These are phyloP conservation scores for Diplogelasinospora grovesii DNA, from an alignment of 495 filamentous ascomycete genomes.

Conservation along the genomic window DNA sequence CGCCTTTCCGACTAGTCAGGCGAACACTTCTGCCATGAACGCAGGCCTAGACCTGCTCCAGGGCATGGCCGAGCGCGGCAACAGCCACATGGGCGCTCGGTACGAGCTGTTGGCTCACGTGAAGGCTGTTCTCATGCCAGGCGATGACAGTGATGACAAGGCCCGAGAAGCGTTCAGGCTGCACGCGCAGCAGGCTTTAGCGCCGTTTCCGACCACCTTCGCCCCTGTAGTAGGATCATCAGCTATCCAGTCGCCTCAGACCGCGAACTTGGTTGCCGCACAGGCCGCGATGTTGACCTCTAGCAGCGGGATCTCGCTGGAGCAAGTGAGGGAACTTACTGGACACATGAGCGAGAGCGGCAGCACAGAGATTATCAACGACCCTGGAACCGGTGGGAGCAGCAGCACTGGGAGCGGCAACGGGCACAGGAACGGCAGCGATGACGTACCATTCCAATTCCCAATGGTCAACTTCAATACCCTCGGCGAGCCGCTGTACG, in stretches of 20 bases:
- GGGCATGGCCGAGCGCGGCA: slow-evolving; percentile 43
- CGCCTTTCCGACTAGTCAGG: slow-evolving; percentile 36
- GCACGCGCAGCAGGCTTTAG: too few relatives aligned
- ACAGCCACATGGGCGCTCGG: slow-evolving; percentile 36
- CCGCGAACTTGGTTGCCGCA: slow-evolving; percentile 2
- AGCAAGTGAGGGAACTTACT: too few relatives aligned
- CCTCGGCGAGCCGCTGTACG: slow-evolving; percentile 7
- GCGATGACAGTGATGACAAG: not conserved
- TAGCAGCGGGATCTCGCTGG: too few relatives aligned
- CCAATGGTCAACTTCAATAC: not conserved
- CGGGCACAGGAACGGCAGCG: too few relatives aligned
- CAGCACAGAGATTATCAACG: too few relatives aligned
- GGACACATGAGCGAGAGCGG: too few relatives aligned
- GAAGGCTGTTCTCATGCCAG: slow-evolving; percentile 10
- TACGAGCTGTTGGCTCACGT: slow-evolving; percentile 32
- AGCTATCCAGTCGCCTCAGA: slow-evolving; percentile 1
- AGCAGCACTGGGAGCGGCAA: too few relatives aligned
- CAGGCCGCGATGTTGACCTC: not conserved
- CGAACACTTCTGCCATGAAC: slow-evolving; percentile 36
- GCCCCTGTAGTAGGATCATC: too few relatives aligned
- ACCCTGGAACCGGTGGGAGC: too few relatives aligned
- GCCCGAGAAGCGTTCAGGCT: too few relatives aligned
- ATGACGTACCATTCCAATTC: too few relatives aligned
- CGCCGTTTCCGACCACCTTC: too few relatives aligned
- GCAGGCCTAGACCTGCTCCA: slow-evolving; percentile 35